Evolutionary conservation across 73 alveolate genomes (phyloP), one percentile per base, ranked within the genome.

Genomic region (Symbiodinium natans): DNA sequence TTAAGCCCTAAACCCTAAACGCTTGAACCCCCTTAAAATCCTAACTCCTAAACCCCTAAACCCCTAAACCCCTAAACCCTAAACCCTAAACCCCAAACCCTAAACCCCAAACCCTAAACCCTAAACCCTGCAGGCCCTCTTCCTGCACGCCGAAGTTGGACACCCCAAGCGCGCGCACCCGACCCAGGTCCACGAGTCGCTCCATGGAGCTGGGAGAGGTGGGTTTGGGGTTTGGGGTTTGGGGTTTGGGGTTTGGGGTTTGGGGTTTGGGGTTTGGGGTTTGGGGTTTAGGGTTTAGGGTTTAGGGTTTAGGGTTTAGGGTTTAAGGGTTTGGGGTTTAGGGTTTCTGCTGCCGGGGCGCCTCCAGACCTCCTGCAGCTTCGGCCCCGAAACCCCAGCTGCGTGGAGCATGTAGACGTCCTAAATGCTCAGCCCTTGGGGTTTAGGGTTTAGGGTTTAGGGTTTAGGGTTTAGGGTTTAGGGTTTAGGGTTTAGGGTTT

Each of bases 321-420:
- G 59, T 13, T 46, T 46, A 13, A 46, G 59, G 59, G 59, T 46
- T 46, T 46, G 59, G 59, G 59, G 59, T 46, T n/a, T n/a, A n/a
- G n/a, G n/a, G n/a, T n/a, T n/a, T 46, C 59, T 46, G 59, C 6
- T 13, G 13, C 59, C 59, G 68, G 17, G 68, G 33, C 54, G 56
- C 92, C 98, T 92, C 98, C 98, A 92, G n/a, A 92, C 98, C 83
- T 73, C 82, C 42, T 92, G 82, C 92, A 92, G 92, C 48, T 92
- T 41, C 42, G 56, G 92, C 59, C 92, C 98, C 83, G 31, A 41
- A n/a, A 92, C 82, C 15, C 98, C 98, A 34, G 98, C 98, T 2
- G 98, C 98, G 21, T 92, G 98, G 7, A 92, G 98, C 98, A 92
- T 92, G 92, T 92, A 92, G 31, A 92, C 89, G 27, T 92, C 98